phyloP scores from a whole-genome alignment of 2,329 filamentous ascomycete genomes.

The Colletotrichum sp. region DNA sequence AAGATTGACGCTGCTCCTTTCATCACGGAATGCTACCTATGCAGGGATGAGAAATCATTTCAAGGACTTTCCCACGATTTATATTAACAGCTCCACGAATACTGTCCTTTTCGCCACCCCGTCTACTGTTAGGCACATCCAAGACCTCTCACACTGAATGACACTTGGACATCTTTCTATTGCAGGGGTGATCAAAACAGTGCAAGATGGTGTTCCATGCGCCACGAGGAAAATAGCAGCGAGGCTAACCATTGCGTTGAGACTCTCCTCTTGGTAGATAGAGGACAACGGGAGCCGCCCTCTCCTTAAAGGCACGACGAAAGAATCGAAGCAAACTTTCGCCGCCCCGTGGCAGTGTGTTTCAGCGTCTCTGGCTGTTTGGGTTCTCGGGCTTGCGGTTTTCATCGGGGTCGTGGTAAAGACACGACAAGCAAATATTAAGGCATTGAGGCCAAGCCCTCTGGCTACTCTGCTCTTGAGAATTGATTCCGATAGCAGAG shows the following conservation, averaged over 20 bases:
- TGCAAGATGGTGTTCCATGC: background rate
- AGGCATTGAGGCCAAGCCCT: slow-evolving; percentile 6
- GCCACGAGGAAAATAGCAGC: background rate
- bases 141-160: background rate
- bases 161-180: background rate
- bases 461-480: slow-evolving; percentile 13
- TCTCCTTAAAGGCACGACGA: background rate
- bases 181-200: background rate
- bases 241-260: slow-evolving; percentile 3
- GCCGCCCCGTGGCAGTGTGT: background rate
- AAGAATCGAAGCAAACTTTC: background rate
- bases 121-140: background rate
- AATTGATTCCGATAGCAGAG: background rate
- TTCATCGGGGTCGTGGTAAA: slow-evolving; percentile 6
- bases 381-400: background rate
- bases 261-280: slow-evolving; percentile 5
- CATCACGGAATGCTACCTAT: background rate
- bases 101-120: background rate
- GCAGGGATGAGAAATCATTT: background rate
- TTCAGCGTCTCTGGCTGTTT: background rate
- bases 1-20: background rate
- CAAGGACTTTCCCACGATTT: background rate
- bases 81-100: background rate
- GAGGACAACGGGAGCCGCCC: background rate
- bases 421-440: slow-evolving; percentile 5